These are phyloP conservation scores for Scedosporium apiospermum DNA, from an alignment of 2,329 filamentous ascomycete species.

Conservation along the genomic window DNA sequence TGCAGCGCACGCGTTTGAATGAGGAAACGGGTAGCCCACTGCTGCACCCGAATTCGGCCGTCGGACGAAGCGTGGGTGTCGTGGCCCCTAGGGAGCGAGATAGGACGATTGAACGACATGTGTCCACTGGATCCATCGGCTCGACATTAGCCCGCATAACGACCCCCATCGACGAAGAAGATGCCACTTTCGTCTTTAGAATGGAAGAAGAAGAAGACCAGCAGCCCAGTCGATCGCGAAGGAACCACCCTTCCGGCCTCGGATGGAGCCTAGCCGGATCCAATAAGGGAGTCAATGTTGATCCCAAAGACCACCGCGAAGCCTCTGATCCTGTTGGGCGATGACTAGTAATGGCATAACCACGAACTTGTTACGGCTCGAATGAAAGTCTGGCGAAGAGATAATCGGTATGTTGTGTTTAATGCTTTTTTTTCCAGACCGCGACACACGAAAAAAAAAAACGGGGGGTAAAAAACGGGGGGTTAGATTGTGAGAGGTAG, in stretches of 20 bases:
- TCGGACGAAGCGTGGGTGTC: slow-evolving; percentile 28
- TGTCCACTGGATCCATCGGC: slow-evolving; percentile 49
- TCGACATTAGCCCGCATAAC: slow-evolving; percentile 48
- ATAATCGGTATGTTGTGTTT: background rate
- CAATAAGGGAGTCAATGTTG: background rate
- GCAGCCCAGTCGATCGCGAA: slow-evolving; percentile 33
- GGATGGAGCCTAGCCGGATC: slow-evolving; percentile 31
- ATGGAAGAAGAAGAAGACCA: slow-evolving; percentile 56
- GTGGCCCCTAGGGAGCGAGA: slow-evolving; percentile 25
- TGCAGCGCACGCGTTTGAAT: slow-evolving; percentile 48
- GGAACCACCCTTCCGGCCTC: slow-evolving; percentile 37
- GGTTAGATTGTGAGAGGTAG: slow-evolving; percentile 6
- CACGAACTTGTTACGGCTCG: background rate
- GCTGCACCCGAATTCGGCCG: slow-evolving; percentile 38
- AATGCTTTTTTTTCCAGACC: background rate
- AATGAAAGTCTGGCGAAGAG: background rate
- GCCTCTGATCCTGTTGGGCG: background rate
- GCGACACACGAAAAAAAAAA: slow-evolving; percentile 6
- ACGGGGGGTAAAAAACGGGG: slow-evolving; percentile 9
- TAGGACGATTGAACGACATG: slow-evolving; percentile 43
- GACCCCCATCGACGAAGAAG: slow-evolving; percentile 57
- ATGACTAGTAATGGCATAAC: background rate
- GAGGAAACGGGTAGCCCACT: slow-evolving; percentile 39
- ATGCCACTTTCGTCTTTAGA: slow-evolving; percentile 53
- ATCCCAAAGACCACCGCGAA: background rate